phyloP scores from a whole-genome alignment of 441 rosid genomes.

The Gossypium gossypioides region DNA sequence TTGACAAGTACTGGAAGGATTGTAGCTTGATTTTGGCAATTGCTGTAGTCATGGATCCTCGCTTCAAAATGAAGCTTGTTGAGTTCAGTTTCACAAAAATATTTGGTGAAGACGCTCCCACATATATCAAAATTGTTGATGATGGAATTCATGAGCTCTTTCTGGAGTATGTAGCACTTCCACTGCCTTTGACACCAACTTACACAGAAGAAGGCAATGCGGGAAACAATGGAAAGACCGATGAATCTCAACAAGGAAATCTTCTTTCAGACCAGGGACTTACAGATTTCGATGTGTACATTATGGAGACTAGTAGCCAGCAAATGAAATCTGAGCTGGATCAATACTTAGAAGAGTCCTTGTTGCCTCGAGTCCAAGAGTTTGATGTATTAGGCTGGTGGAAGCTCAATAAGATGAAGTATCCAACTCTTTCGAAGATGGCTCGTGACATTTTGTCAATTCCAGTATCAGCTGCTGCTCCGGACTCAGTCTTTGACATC shows the following conservation, averaged over 20 bases:
- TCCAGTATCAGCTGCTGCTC: slow-evolving; percentile 52
- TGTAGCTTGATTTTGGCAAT: slow-evolving; percentile 69
- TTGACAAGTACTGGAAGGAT: slow-evolving; percentile 63
- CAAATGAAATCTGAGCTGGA: slow-evolving; percentile 72
- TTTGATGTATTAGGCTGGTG: slow-evolving; percentile 80
- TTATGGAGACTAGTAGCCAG: slow-evolving; percentile 65
- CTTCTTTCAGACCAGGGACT: slow-evolving; percentile 48
- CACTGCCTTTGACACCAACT: slow-evolving; percentile 42
- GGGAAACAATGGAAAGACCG: slow-evolving; percentile 21
- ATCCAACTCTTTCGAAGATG: slow-evolving; percentile 75
- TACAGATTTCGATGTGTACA: slow-evolving; percentile 66
- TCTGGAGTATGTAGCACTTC: slow-evolving; percentile 54
- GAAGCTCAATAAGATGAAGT: slow-evolving; percentile 73
- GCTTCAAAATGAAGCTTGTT: slow-evolving; percentile 88
- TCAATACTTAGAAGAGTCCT: slow-evolving; percentile 69
- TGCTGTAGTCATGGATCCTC: slow-evolving; percentile 84
- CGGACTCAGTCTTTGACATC: slow-evolving; percentile 48
- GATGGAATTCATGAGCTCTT: slow-evolving; percentile 76
- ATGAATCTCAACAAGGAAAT: slow-evolving; percentile 29
- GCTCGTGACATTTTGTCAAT: slow-evolving; percentile 64
- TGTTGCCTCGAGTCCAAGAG: slow-evolving; percentile 63
- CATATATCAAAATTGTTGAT: slow-evolving; percentile 50
- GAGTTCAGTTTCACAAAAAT: slow-evolving; percentile 75
- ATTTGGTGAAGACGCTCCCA: slow-evolving; percentile 65
- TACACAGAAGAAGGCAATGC: slow-evolving; percentile 39